Base-by-base conservation (phyloP, 225 moss, liverwort and hornwort genomes). In the Polytrichum commune region DNA sequence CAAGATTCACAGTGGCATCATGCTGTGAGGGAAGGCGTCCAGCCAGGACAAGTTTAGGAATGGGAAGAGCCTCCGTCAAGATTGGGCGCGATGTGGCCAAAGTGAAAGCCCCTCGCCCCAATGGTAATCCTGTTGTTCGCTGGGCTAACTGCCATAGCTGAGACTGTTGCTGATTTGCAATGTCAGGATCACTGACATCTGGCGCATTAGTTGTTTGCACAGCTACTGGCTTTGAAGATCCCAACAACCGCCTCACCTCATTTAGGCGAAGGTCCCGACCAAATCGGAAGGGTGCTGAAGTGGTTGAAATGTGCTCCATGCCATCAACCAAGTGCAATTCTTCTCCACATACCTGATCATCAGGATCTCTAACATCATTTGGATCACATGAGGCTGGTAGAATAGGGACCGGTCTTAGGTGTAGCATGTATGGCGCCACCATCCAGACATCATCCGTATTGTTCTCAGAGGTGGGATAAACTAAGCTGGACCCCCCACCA, bases 401-500 rank as follows among this genome's bases (percentile, higher is more conserved):
- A 70, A 71, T 74, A 53, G 95, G 83, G 62, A 95, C 90, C 16
- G 92, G 95, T 68, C 90, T 82, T 30, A 98, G 77, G 75, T 95
- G 95, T 58, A 92, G 73, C 88, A 89, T 90, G 27, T 98, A 98
- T 32, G 98, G 98, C 23, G 98, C 98, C 64, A 93, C 95, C 84
- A 98, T 84, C 83, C 93, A 95, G 53, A 88, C 84, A 75, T 95
- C 87, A 70, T 87, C 90, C 10, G 72, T 82, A 73, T 87, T 75
- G 62, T 58, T 80, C 63, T 69, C 81, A 62, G 67, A 64, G 54
- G 76, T 33, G n/a, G 72, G 46, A 67, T 80, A 68, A 33, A 72
- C 82, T 38, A 57, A 35, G 63, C 80, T 80, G 29, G 70, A 56
- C 20, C 62, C 56, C 65, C 77, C 79, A 71, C 81, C 83, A 69